Base-by-base conservation (phyloP, 352 stramenopile species). In the Poterioochromonas sp. region DNA sequence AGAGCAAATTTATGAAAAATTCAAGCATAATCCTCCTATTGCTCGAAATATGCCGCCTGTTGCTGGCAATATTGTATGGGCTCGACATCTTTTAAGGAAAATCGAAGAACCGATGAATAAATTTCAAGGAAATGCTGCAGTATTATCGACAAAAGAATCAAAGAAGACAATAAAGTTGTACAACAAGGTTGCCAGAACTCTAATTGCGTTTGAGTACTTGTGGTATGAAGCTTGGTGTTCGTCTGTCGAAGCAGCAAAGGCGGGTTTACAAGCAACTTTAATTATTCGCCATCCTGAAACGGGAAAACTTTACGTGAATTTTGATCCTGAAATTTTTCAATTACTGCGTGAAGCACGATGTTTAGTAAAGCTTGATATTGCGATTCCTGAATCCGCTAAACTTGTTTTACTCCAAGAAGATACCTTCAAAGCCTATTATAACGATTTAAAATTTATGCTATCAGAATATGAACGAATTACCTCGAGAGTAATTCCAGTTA, bases 51-150 rank as follows among this genome's bases (percentile, higher is more conserved):
- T 98, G 41, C 95, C 95, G 26, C 95, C 95, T 0, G 95, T 99
- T 0, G 94, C 93, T 8, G 95, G 95, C 8, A 98, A 98, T 78
- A 98, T 99, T 79, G 97, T 91, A 41, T 99, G 95, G 95, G 94
- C 89, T 0, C 89, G 94, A 8, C 94, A 99, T 82, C 81, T 99
- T 40, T 85, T 98, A 40, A 96, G 98, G 83, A 91, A 94, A 29
- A 99, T 99, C 77, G 95, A 99, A 87, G 93, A 97, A 80, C 95
- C 95, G 3, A 99, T 99, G 95, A 97, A 97, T 79, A 96, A 97
- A 78, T 99, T 99, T 78, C 93, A 99, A 84, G 92, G 87, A n/a
- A 98, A 98, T 77, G 90, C 97, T 82, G 96, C 95, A 51, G 92
- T 98, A 0, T 84, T 98, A n/a, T 91, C 92, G 0, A 95, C 89